These are phyloP conservation scores for Aspergillus bombycis DNA, from an alignment of 2,329 filamentous ascomycete species.

Conservation along the genomic window DNA sequence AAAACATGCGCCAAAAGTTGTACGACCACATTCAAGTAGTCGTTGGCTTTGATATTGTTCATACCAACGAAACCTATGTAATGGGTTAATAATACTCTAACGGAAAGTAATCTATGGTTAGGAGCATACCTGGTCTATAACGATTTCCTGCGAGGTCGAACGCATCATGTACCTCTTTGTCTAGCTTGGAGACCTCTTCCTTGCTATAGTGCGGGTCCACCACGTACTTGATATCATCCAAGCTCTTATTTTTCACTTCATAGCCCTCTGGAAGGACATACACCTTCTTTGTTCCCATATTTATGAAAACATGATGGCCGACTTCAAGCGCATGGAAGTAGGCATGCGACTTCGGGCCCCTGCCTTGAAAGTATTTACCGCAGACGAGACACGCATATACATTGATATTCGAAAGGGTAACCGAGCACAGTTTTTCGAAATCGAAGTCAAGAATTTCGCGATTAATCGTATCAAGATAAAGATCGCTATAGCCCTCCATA, in stretches of 20 bases:
- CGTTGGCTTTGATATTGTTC: conserved; percentile 99
- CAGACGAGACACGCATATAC: conserved; percentile 97
- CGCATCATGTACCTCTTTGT: conserved; percentile 62
- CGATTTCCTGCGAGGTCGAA: conserved; percentile 81
- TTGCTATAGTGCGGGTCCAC: conserved; percentile 86
- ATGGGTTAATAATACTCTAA: not conserved
- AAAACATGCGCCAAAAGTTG: conserved; percentile 89
- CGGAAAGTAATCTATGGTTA: not conserved
- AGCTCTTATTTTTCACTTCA: conserved; percentile 89
- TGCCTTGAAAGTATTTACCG: conserved; percentile 95
- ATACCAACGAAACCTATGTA: conserved; percentile 82
- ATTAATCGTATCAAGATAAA: conserved; percentile 97
- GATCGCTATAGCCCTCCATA: conserved; percentile 85
- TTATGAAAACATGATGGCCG: conserved; percentile 96
- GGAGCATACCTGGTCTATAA: conserved; percentile 71
- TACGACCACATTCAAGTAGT: conserved; percentile 94
- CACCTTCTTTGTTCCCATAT: conserved; percentile 69
- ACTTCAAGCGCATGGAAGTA: conserved; percentile 97
- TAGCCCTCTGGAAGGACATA: conserved; percentile 83
- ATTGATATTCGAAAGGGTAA: conserved; percentile 96
- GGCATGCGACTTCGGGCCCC: conserved; percentile 90
- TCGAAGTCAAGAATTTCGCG: conserved; percentile 94
- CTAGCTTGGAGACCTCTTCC: conserved; percentile 77
- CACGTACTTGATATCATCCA: conserved; percentile 98
- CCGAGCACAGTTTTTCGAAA: conserved; percentile 96